Conservation (phyloP, 2,329 filamentous ascomycete species). For the Fusarium sp. region DNA sequence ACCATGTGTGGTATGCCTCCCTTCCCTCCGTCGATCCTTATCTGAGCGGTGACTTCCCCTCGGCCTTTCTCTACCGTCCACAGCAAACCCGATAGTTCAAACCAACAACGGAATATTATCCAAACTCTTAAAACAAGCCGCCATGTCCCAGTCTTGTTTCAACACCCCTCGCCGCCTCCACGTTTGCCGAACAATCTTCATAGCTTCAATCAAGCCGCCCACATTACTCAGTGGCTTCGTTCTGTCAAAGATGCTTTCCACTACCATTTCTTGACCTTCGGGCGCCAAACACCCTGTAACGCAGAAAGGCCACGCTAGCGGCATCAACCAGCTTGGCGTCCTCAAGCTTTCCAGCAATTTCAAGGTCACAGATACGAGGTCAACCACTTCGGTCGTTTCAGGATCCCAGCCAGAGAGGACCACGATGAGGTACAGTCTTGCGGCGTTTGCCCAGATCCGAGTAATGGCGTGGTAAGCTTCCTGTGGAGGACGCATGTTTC, state of each 20-base stretch:
- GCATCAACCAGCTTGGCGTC: neutral
- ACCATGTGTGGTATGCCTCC: too few species aligned
- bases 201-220: constrained; percentile 2
- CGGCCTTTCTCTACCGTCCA: neutral
- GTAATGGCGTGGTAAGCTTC: neutral
- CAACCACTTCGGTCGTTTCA: neutral
- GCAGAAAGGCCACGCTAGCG: constrained; percentile 20
- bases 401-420: constrained; percentile 14
- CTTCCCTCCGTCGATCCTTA: too few species aligned
- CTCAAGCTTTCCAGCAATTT: neutral
- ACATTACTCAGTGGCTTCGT: neutral
- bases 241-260: neutral
- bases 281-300: constrained; percentile 9
- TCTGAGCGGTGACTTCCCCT: fast-evolving
- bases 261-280: neutral
- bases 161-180: constrained; percentile 1
- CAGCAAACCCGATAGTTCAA: neutral
- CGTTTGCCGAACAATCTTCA: neutral
- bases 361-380: neutral
- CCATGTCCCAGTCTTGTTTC: constrained; percentile 18
- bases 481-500: neutral
- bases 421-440: neutral
- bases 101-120: neutral
- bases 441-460: constrained; percentile 5
- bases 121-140: constrained; percentile 51